Percentiles rank a stretch among this genome's conserved stretches.
These are phyloP conservation scores for Aspergillus nomiae DNA, from an alignment of 2,329 filamentous ascomycete species.

Conservation along the genomic window DNA sequence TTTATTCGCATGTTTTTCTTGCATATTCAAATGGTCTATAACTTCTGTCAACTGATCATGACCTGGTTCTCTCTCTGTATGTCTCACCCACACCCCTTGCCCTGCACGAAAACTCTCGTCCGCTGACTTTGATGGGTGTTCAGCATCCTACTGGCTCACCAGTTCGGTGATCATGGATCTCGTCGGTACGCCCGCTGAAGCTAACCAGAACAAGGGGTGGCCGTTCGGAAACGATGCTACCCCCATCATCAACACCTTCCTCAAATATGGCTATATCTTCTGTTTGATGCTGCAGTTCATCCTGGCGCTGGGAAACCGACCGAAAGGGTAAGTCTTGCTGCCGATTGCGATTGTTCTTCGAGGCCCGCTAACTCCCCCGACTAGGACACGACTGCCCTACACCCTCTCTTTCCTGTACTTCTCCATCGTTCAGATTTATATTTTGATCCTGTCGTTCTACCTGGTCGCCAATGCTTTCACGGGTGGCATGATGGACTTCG, in stretches of 20 bases:
- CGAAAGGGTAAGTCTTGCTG: constrained; percentile 69
- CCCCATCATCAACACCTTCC: constrained; percentile 84
- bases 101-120: constrained; percentile 11
- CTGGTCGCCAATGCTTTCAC: constrained; percentile 82
- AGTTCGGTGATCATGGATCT: constrained; percentile 97
- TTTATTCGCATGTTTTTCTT: constrained; percentile 98
- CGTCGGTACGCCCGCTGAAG: constrained; percentile 70
- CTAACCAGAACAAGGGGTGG: constrained; percentile 67
- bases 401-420: constrained; percentile 81
- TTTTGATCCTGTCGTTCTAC: constrained; percentile 84
- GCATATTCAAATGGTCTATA: constrained; percentile 95
- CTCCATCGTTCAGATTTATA: constrained; percentile 86
- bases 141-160: constrained; percentile 94
- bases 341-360: not conserved
- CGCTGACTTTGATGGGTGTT: constrained; percentile 37
- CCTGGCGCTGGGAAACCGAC: constrained; percentile 90
- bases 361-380: not conserved
- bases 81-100: constrained; percentile 19
- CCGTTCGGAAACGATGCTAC: constrained; percentile 88
- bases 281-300: constrained; percentile 96
- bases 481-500: constrained; percentile 60
- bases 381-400: constrained; percentile 12
- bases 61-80: constrained; percentile 77
- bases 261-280: constrained; percentile 89
- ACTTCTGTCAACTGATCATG: constrained; percentile 82